phyloP scores from a whole-genome alignment of 148 eudicot genomes.

The Camellia granthamiana region DNA sequence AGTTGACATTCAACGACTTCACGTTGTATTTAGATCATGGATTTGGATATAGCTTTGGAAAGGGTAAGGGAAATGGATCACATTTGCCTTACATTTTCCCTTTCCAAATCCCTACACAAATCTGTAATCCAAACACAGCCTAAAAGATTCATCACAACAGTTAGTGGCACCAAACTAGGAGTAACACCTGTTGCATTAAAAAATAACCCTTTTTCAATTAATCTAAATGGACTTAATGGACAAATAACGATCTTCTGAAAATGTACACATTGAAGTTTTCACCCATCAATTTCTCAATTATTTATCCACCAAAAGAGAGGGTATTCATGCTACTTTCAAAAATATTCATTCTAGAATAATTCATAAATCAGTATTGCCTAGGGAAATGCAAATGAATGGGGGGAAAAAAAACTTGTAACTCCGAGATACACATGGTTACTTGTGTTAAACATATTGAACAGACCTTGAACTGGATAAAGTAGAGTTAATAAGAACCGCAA shows the following conservation, averaged over 20 bases:
- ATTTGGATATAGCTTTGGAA: too few relatives aligned
- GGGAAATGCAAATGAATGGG: slow-evolving; percentile 4
- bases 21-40: too few relatives aligned
- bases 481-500: slow-evolving; percentile 21
- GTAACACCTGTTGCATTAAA: neutral
- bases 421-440: neutral
- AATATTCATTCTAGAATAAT: neutral
- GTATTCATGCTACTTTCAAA: neutral
- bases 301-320: neutral
- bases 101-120: too few relatives aligned
- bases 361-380: neutral
- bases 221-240: neutral
- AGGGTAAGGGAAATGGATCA: too few relatives aligned
- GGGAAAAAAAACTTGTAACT: neutral
- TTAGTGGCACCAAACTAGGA: neutral
- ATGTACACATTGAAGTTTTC: neutral
- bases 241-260: neutral
- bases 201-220: neutral
- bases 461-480: slow-evolving; percentile 25
- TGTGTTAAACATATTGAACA: neutral
- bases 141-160: neutral
- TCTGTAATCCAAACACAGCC: too few relatives aligned
- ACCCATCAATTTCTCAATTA: neutral
- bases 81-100: too few relatives aligned
- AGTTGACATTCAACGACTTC: too few relatives aligned